Conservation (phyloP, 1,284 basidiomycete species). For the Malassezia globosa region DNA sequence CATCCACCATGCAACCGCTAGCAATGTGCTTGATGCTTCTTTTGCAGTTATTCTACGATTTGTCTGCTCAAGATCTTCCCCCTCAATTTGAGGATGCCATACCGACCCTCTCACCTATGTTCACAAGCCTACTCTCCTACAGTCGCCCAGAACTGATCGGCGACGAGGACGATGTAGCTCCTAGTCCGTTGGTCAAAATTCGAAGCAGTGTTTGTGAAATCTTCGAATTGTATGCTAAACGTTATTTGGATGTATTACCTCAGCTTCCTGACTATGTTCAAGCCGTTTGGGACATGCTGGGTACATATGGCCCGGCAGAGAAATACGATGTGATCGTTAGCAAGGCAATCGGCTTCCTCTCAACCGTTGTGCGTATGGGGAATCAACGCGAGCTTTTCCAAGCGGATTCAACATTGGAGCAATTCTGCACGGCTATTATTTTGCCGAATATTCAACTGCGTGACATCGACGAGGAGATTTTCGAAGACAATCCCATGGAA, state of each 20-base stretch:
- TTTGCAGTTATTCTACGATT: slow-evolving; percentile 80
- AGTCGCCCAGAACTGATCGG: slow-evolving; percentile 27
- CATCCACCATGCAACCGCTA: slow-evolving; percentile 45
- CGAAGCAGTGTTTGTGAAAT: slow-evolving; percentile 85
- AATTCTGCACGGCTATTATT: slow-evolving; percentile 77
- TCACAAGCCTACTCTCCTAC: slow-evolving; percentile 38
- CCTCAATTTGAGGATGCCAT: slow-evolving; percentile 86
- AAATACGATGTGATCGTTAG: slow-evolving; percentile 79
- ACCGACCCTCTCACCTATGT: slow-evolving; percentile 42
- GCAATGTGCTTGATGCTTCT: slow-evolving; percentile 53
- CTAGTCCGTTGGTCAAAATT: slow-evolving; percentile 72
- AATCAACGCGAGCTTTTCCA: slow-evolving; percentile 57
- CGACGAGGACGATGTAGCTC: slow-evolving; percentile 63
- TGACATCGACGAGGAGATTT: slow-evolving; percentile 84
- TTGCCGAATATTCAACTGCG: slow-evolving; percentile 81
- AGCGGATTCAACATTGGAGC: slow-evolving; percentile 60
- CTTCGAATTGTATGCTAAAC: slow-evolving; percentile 78
- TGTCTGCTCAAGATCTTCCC: slow-evolving; percentile 87
- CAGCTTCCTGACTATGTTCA: slow-evolving; percentile 73
- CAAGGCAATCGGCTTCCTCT: slow-evolving; percentile 83
- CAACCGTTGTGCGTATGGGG: slow-evolving; percentile 62
- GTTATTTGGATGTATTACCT: slow-evolving; percentile 76
- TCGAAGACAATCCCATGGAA: slow-evolving; percentile 92
- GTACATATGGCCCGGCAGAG: slow-evolving; percentile 60
- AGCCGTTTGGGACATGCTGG: slow-evolving; percentile 80